Evolutionary conservation across 805 yeast genomes (phyloP).

Genomic region (Lachancea quebecensis): DNA sequence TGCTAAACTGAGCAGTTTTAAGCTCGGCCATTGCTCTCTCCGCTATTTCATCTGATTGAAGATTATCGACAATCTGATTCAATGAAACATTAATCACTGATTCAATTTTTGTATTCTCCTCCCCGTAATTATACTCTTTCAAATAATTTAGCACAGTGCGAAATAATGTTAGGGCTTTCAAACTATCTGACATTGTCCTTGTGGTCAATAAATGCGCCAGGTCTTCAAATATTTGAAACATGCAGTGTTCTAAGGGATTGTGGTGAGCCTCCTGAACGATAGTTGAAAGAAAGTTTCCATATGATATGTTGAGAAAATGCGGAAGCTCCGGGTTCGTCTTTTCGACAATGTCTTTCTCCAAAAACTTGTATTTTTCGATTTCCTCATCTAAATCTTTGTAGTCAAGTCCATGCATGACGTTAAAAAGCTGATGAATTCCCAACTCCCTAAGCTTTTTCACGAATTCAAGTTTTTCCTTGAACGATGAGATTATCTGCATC

Average conservation of each 20-base stretch:
- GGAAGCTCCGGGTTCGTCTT: conserved; percentile 33
- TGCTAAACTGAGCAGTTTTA: conserved; percentile 40
- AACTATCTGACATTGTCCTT: conserved; percentile 41
- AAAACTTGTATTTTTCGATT: conserved; percentile 43
- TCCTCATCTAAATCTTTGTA: conserved; percentile 59
- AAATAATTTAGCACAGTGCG: conserved; percentile 59
- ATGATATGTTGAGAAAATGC: conserved; percentile 23
- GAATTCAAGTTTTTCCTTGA: conserved; percentile 42
- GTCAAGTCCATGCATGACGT: conserved; percentile 44
- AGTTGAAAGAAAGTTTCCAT: conserved; percentile 17
- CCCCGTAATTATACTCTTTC: conserved; percentile 53
- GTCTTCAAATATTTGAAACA: conserved; percentile 46
- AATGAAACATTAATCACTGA: conserved; percentile 72
- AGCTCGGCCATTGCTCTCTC: conserved; percentile 61
- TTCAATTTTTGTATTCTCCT: conserved; percentile 39
- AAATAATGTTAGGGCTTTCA: conserved; percentile 38
- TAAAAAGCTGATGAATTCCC: conserved; percentile 48
- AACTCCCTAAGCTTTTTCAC: conserved; percentile 53
- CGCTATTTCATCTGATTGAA: conserved; percentile 84
- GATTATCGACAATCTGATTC: conserved; percentile 59
- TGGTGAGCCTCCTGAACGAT: conserved; percentile 30
- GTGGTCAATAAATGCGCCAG: conserved; percentile 48
- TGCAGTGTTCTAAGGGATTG: conserved; percentile 64
- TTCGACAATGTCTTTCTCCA: conserved; percentile 33
- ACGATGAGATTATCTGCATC: conserved; percentile 36